Evolutionary conservation across 2,329 filamentous ascomycete genomes (phyloP).

Genomic region (Penicillium concentricum): DNA sequence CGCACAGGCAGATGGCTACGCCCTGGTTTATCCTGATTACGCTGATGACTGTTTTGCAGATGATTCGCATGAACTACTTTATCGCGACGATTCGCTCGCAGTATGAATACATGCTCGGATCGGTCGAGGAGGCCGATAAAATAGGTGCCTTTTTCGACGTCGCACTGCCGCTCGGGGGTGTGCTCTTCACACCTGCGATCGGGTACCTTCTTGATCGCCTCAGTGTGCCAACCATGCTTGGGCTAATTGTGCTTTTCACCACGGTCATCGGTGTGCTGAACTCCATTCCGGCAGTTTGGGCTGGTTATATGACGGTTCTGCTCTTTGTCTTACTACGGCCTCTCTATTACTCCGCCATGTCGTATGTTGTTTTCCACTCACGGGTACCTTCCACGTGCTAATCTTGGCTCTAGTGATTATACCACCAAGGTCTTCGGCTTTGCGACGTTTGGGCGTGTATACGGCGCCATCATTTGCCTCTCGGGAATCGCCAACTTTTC

Average conservation of each 20-base stretch:
- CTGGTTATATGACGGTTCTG: constrained; percentile 70
- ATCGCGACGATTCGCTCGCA: constrained; percentile 82
- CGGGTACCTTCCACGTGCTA: background rate
- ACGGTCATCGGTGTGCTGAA: constrained; percentile 76
- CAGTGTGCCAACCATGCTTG: constrained; percentile 69
- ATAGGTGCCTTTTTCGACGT: constrained; percentile 85
- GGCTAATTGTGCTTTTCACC: constrained; percentile 67
- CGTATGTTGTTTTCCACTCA: constrained; percentile 43
- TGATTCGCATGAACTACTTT: constrained; percentile 88
- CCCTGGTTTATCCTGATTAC: constrained; percentile 86
- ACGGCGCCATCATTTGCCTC: constrained; percentile 84
- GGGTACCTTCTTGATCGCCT: constrained; percentile 75
- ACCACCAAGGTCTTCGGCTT: constrained; percentile 91
- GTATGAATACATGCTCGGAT: constrained; percentile 73
- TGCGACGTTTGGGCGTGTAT: constrained; percentile 85
- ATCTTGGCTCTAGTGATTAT: constrained; percentile 61
- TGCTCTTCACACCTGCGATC: constrained; percentile 81
- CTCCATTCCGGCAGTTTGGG: constrained; percentile 63
- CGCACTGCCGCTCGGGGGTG: constrained; percentile 75
- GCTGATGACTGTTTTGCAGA: constrained; percentile 73
- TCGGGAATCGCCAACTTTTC: constrained; percentile 80
- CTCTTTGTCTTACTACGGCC: constrained; percentile 87
- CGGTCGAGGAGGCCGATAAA: constrained; percentile 58
- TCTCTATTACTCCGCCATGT: constrained; percentile 88
- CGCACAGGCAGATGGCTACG: constrained; percentile 68